These are phyloP conservation scores for Beauveria varroae DNA, from an alignment of 2,329 filamentous ascomycete genomes.

Conservation along the genomic window DNA sequence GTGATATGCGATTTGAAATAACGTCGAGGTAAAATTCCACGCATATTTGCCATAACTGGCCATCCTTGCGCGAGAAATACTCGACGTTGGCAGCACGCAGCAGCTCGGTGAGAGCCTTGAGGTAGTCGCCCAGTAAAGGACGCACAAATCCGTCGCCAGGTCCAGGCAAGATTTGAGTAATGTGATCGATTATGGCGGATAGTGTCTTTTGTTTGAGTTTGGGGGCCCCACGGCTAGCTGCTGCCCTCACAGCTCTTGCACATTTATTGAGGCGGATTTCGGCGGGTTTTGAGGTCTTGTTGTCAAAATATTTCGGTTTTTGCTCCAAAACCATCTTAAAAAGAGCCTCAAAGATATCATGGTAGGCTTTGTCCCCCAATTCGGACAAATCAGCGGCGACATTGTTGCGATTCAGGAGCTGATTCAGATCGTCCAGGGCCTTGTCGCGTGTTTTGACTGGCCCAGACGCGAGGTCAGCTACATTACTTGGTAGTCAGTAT, in stretches of 20 bases:
- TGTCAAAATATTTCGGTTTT: constrained; percentile 54
- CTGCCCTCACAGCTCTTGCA: constrained; percentile 62
- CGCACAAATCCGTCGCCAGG: constrained; percentile 56
- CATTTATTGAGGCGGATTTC: constrained; percentile 57
- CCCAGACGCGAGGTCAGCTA: constrained; percentile 3
- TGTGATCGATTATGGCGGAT: constrained; percentile 71
- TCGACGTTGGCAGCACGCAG: constrained; percentile 75
- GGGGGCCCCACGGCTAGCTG: constrained; percentile 60
- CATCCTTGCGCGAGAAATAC: constrained; percentile 52
- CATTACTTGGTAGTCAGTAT: neutral
- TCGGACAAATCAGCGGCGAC: constrained; percentile 29
- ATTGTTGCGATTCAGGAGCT: constrained; percentile 31
- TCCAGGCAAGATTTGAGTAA: constrained; percentile 64
- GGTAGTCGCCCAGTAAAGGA: constrained; percentile 67
- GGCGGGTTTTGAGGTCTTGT: constrained; percentile 37
- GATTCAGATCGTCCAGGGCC: constrained; percentile 33
- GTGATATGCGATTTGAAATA: constrained; percentile 37
- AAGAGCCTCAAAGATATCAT: constrained; percentile 71
- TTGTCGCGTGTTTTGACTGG: constrained; percentile 28
- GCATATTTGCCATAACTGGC: constrained; percentile 59
- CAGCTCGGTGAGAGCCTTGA: constrained; percentile 64
- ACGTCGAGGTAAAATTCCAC: constrained; percentile 66
- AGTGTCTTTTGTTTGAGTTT: constrained; percentile 70
- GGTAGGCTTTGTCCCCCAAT: constrained; percentile 70
- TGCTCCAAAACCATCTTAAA: constrained; percentile 64